phyloP scores from a whole-genome alignment of 108 stramenopile genomes.

The Fragilaria crotonensis region DNA sequence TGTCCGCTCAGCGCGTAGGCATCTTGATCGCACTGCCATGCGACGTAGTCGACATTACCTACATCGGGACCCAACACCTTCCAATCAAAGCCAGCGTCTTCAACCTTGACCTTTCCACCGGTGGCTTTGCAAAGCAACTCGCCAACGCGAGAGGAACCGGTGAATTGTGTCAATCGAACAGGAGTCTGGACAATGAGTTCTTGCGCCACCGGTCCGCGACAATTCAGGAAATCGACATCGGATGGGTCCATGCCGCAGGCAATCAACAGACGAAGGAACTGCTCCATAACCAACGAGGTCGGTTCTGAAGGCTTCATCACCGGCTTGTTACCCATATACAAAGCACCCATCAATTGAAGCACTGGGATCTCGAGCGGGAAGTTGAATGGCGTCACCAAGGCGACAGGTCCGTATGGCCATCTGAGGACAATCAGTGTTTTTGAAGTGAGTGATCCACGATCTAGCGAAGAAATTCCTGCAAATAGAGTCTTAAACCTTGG shows the following conservation, averaged over 20 bases:
- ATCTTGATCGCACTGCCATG: conserved; percentile 98
- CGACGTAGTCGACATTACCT: conserved; percentile 88
- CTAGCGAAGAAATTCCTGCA: too few species aligned
- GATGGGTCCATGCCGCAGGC: conserved; percentile 85
- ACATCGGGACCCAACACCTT: conserved; percentile 95
- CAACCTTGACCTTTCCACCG: conserved; percentile 89
- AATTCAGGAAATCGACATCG: conserved; percentile 92
- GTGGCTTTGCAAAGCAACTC: conserved; percentile 74
- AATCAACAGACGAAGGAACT: conserved; percentile 83
- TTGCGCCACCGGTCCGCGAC: conserved; percentile 83
- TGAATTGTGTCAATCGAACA: conserved; percentile 93
- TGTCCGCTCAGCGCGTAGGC: conserved; percentile 95
- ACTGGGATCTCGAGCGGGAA: conserved; percentile 95
- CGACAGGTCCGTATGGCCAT: conserved; percentile 95
- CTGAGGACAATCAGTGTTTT: conserved; percentile 16
- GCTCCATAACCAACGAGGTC: conserved; percentile 92
- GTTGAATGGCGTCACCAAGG: conserved; percentile 94
- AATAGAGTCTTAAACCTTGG: background rate
- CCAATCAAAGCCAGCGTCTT: conserved; percentile 99
- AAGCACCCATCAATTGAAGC: conserved; percentile 94
- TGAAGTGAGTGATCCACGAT: too few species aligned
- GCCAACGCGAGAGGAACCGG: conserved; percentile 86
- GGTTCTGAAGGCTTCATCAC: conserved; percentile 83
- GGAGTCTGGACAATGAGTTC: conserved; percentile 70
- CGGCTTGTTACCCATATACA: conserved; percentile 98